phyloP scores from a whole-genome alignment of 176 grass and related monocot genomes.

The Carex cristatella region DNA sequence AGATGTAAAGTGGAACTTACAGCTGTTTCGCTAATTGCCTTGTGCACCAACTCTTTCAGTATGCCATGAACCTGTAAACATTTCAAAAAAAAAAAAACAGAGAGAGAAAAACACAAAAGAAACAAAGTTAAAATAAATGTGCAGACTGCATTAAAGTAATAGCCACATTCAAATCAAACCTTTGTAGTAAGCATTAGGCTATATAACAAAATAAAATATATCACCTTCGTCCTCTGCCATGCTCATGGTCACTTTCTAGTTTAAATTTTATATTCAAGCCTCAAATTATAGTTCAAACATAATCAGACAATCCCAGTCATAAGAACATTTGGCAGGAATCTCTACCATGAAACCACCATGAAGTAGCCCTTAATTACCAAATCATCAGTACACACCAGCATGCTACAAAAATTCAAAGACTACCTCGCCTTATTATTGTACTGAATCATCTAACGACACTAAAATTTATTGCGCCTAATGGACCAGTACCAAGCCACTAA shows the following conservation, averaged over 20 bases:
- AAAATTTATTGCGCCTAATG: background rate
- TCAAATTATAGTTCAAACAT: background rate
- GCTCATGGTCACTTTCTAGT: background rate
- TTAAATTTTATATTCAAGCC: background rate
- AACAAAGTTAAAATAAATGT: background rate
- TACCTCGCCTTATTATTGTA: background rate
- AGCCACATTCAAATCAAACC: background rate
- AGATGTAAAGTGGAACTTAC: conserved; percentile 31
- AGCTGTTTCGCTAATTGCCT: conserved; percentile 83
- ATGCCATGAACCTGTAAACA: conserved; percentile 81
- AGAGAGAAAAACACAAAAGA: background rate
- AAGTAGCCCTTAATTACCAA: background rate
- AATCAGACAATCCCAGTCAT: background rate
- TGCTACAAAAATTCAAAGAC: background rate
- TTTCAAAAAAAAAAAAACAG: background rate
- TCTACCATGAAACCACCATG: background rate
- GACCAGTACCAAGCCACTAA: background rate
- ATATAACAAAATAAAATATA: background rate
- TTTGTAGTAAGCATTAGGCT: background rate
- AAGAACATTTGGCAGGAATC: background rate
- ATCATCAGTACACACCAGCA: background rate
- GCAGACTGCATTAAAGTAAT: background rate
- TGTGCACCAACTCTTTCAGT: conserved; percentile 92
- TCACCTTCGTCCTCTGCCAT: background rate
- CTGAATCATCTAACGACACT: background rate